These are phyloP conservation scores for Oxytropis ochrocephala DNA, from an alignment of 306 rosid species.

Conservation along the genomic window DNA sequence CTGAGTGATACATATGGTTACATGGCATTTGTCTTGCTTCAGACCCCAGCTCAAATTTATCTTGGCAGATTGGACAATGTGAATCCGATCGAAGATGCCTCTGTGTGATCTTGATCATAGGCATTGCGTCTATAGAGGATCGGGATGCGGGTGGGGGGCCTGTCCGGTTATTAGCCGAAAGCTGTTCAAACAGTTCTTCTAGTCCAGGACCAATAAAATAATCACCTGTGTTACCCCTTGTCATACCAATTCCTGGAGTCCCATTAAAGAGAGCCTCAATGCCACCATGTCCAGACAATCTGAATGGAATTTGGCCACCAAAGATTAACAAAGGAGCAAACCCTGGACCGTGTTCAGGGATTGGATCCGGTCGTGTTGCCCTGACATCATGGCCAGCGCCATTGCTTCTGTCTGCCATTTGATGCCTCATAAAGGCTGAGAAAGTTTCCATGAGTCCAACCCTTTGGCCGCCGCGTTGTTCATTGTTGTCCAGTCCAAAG, in stretches of 20 bases:
- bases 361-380: constrained; percentile 30
- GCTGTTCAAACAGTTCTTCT: constrained; percentile 73
- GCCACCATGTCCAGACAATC: constrained; percentile 51
- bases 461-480: constrained; percentile 31
- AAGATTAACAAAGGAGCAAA: constrained; percentile 51
- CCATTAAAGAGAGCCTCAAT: constrained; percentile 63
- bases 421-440: constrained; percentile 49
- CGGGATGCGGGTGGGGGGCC: constrained; percentile 72
- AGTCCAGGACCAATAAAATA: constrained; percentile 76
- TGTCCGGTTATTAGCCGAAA: constrained; percentile 51
- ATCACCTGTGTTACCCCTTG: constrained; percentile 55
- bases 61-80: constrained; percentile 68
- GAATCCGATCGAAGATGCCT: constrained; percentile 67
- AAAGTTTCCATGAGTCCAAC: constrained; percentile 41
- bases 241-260: constrained; percentile 53
- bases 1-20: constrained; percentile 56
- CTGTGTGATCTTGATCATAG: constrained; percentile 48
- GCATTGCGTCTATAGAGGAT: constrained; percentile 61
- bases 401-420: constrained; percentile 37
- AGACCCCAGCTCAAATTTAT: constrained; percentile 55
- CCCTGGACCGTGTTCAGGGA: constrained; percentile 35
- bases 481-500: constrained; percentile 31
- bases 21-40: constrained; percentile 77
- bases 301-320: constrained; percentile 62
- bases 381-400: constrained; percentile 20